Evolutionary conservation across 371 early-diverging fungal species (phyloP).

Genomic region (Funneliformis caledonium): DNA sequence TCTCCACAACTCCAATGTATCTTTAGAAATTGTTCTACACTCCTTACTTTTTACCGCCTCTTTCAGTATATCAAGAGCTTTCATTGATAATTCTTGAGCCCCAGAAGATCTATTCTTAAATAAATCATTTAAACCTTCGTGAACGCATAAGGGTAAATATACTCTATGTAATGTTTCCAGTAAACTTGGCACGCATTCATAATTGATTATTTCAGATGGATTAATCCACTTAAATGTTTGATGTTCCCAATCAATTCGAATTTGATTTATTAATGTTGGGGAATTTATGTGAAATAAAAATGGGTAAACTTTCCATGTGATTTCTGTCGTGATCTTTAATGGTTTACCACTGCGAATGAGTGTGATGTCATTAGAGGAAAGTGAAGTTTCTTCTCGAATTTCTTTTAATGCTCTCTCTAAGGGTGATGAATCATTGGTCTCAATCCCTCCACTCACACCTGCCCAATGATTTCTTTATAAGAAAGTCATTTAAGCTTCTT

Average conservation of each 20-base stretch:
- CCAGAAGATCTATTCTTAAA: constrained; percentile 32
- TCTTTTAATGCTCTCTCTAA: constrained; percentile 37
- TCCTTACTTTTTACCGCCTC: neutral
- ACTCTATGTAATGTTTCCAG: constrained; percentile 36
- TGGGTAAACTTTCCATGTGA: constrained; percentile 35
- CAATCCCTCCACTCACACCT: constrained; percentile 35
- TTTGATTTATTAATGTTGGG: neutral
- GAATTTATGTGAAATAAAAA: constrained; percentile 27
- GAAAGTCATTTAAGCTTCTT: neutral
- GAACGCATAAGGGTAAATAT: constrained; percentile 32
- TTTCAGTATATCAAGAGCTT: constrained; percentile 28
- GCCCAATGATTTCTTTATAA: constrained; percentile 39
- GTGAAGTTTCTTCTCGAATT: constrained; percentile 29
- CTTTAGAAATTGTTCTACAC: neutral
- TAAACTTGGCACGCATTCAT: constrained; percentile 32
- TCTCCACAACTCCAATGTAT: neutral
- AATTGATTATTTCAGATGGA: constrained; percentile 15
- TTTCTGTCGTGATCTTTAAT: constrained; percentile 11
- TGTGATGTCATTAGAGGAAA: neutral
- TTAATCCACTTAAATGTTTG: constrained; percentile 34
- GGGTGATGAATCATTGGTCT: constrained; percentile 31
- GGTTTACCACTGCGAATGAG: constrained; percentile 29
- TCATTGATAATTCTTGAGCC: constrained; percentile 34
- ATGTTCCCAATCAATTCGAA: constrained; percentile 40
- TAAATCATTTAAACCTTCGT: constrained; percentile 27